phyloP scores from a whole-genome alignment of 768 basidiomycete species.

The Serpula lacrymans region DNA sequence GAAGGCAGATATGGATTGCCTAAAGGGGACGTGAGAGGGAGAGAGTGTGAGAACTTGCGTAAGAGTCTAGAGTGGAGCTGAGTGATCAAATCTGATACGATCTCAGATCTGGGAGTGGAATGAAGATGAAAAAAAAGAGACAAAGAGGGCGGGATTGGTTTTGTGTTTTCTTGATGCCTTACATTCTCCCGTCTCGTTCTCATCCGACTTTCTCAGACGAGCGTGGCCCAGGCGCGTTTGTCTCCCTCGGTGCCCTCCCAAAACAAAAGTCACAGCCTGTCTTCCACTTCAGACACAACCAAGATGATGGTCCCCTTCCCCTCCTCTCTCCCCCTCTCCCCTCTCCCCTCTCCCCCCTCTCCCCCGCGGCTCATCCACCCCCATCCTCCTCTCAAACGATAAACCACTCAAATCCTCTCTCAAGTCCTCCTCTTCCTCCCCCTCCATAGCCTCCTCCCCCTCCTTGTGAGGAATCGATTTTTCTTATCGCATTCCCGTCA shows the following conservation, averaged over 20 bases:
- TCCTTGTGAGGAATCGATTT: too few relatives aligned
- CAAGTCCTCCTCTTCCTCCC: slow-evolving; percentile 43
- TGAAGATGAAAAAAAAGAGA: too few relatives aligned
- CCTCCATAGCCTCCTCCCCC: slow-evolving; percentile 8
- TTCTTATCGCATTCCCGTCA: too few relatives aligned
- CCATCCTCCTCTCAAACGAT: slow-evolving; percentile 63
- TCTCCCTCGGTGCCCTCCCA: slow-evolving; percentile 44
- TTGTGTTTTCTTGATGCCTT: slow-evolving; percentile 17
- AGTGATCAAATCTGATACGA: too few relatives aligned
- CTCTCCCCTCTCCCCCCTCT: slow-evolving; percentile 10
- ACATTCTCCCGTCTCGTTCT: slow-evolving; percentile 5
- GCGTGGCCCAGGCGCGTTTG: slow-evolving; percentile 46
- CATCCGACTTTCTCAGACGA: slow-evolving; percentile 34
- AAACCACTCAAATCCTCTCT: slow-evolving; percentile 86
- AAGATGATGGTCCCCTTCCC: slow-evolving; percentile 26
- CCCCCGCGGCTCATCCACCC: slow-evolving; percentile 35
- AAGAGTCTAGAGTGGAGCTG: too few relatives aligned
- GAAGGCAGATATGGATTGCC: too few relatives aligned
- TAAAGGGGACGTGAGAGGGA: too few relatives aligned
- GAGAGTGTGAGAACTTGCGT: too few relatives aligned
- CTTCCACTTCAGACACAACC: slow-evolving; percentile 19
- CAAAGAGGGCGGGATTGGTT: too few relatives aligned
- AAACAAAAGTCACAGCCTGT: slow-evolving; percentile 25
- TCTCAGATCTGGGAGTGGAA: too few relatives aligned
- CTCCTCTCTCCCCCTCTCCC: slow-evolving; percentile 16